Evolutionary conservation across 441 rosid species (phyloP), one percentile per base, ranked within the genome.

Genomic region (Corymbia citriodora): DNA sequence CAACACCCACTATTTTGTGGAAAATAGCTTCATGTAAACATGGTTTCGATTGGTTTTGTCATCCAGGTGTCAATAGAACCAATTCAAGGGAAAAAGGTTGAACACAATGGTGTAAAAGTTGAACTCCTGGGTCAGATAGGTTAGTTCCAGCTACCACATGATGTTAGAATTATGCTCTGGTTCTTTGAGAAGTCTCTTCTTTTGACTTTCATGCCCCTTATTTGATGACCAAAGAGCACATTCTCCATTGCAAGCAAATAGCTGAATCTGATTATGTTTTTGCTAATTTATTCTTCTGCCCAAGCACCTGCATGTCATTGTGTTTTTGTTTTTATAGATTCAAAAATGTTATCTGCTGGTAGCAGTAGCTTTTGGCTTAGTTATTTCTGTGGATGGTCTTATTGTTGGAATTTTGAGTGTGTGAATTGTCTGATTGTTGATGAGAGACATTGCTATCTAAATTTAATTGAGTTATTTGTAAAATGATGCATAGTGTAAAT

Each of bases 121-220:
- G 91, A 90, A 61, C 91, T 90, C 89, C 81, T 90, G 48, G 91
- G 91, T 87, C 91, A 90, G 86, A 90, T 90, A 87, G 91, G 91
- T 90, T 65, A 53, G 53, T 88, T 45, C 79, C 27, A 79, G 53
- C 63, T 70, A 33, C 89, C 68, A 31, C 23, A 7, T 82, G n/a
- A 55, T 83, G 61, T 89, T 79, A 48, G n/a, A 68, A 48, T 65
- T 79, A 23, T 45, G 85, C 31, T 79, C 85, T 45, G 52, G n/a
- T 79, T 29, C 85, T 79, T 79, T 79, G 52, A 79, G 85, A 23
- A 45, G 2, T 79, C 85, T 45, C n/a, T 79, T 79, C 50, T 49
- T 63, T 48, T 0, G 52, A 79, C 85, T 79, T 45, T 45, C 85
- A 79, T 79, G 53, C 52, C n/a, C 53, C 52, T 12, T 49, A 45